Base-by-base conservation (phyloP, 306 rosid species). In the Boehmeria nivea region DNA sequence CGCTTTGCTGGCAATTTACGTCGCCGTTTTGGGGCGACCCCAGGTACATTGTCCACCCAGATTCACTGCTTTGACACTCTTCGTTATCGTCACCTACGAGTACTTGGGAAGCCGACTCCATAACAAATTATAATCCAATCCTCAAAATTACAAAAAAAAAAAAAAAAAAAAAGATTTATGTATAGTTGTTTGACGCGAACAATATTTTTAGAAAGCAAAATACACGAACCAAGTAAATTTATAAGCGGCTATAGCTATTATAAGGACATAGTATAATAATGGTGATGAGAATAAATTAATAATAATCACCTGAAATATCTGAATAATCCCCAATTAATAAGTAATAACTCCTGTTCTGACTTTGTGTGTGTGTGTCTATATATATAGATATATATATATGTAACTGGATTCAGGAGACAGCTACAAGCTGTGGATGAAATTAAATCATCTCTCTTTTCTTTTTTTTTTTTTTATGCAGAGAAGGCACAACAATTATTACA, bases 21-120 rank as follows among this genome's bases (percentile, higher is more conserved):
- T 12, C 40, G 20, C 62, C 72, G 14, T 42, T 67, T 25, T 70
- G 72, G 22, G 74, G 76, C 25, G 95, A 87, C 14, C 93, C 98
- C 57, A 91, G 80, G 52, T 91, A 91, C 96, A 77, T 87, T 34
- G 99, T 91, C 99, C 99, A 91, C 38, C 99, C 99, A 36, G 99
- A 91, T 63, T 91, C 99, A 71, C 87, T 84, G 78, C 99, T 91
- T 49, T 82, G 80, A 61, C 93, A 87, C 71, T 91, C 99, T 58
- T 91, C 60, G 11, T 40, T 40, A 24, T 51, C 97, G 43, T 57
- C 76, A n/a, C 43, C 79, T 72, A 83, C 94, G 22, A 60, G 36
- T 39, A 49, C 55, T 60, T 87, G 59, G 60, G 81, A 67, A 64
- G 36, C 36, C 9, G 83, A 67, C 31, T 91, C 91, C 96, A 91